Evolutionary conservation across 2,329 filamentous ascomycete species (phyloP).

Genomic region (Neofusicoccum ribis): DNA sequence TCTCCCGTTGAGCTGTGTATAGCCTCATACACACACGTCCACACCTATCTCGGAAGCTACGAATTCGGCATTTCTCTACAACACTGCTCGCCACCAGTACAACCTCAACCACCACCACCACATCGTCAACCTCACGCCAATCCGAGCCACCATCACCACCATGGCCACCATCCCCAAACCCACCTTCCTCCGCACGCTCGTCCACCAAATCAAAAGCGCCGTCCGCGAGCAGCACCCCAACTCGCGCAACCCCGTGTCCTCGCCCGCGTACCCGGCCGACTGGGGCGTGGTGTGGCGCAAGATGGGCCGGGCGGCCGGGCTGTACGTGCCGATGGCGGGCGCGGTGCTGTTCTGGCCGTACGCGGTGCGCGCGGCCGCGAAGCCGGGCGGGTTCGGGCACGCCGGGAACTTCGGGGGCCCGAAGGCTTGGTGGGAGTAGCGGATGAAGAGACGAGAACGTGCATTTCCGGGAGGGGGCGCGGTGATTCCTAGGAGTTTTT

Average conservation of each 20-base stretch:
- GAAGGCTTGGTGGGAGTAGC: neutral
- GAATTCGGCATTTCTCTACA: neutral
- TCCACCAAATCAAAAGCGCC: neutral
- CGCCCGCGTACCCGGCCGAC: neutral
- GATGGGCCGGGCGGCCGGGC: neutral
- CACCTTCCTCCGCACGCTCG: neutral
- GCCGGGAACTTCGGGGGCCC: neutral
- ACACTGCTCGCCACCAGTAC: too few species aligned
- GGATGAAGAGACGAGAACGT: neutral
- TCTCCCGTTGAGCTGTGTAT: too few species aligned
- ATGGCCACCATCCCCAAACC: neutral
- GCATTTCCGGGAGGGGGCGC: too few species aligned
- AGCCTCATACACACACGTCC: neutral
- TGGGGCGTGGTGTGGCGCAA: neutral
- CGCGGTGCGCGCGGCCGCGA: neutral
- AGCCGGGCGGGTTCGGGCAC: conserved; percentile 1
- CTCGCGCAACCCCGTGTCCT: neutral
- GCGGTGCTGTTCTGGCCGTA: conserved; percentile 6
- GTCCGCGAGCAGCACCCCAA: neutral
- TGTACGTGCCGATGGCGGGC: neutral
- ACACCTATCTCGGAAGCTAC: neutral
- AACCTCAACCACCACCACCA: too few species aligned
- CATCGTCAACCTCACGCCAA: neutral
- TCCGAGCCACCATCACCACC: neutral
- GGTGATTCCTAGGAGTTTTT: too few species aligned